phyloP scores from a whole-genome alignment of 148 eudicot species.

The Simmondsia chinensis region DNA sequence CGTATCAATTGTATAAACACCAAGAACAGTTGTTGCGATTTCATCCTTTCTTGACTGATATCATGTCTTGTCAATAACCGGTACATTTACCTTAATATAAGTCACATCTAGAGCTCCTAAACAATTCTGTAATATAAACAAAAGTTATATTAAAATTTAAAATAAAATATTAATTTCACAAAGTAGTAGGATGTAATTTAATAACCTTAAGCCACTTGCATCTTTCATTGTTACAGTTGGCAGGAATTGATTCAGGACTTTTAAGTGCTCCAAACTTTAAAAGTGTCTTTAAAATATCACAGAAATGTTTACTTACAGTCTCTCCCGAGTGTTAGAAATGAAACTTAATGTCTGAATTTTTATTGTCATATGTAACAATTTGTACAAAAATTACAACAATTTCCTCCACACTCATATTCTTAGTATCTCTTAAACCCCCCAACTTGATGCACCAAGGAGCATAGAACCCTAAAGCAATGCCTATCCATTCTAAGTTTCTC shows the following conservation, averaged over 20 bases:
- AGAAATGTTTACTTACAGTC: constrained; percentile 6
- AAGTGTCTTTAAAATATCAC: constrained; percentile 5
- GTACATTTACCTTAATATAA: constrained; percentile 8
- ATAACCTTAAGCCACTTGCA: constrained; percentile 9
- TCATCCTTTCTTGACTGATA: constrained; percentile 5
- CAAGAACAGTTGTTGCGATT: constrained; percentile 3
- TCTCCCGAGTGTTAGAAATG: constrained; percentile 7
- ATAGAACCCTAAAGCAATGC: too few relatives aligned
- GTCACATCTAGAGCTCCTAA: constrained; percentile 5
- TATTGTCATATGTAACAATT: neutral
- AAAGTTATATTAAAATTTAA: neutral
- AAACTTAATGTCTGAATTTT: constrained; percentile 8
- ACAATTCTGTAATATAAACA: neutral
- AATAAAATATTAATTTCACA: too few relatives aligned
- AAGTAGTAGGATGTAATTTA: neutral
- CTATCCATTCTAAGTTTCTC: too few relatives aligned
- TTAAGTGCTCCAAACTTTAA: constrained; percentile 8
- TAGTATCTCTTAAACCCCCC: too few relatives aligned
- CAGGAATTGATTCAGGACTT: neutral
- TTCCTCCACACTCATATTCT: constrained; percentile 4
- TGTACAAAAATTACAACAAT: neutral
- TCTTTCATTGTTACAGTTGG: neutral
- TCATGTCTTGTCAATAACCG: neutral
- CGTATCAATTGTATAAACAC: constrained; percentile 3
- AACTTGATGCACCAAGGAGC: too few relatives aligned